phyloP scores from a whole-genome alignment of 305 asterid species.

The Solanum hybrid region DNA sequence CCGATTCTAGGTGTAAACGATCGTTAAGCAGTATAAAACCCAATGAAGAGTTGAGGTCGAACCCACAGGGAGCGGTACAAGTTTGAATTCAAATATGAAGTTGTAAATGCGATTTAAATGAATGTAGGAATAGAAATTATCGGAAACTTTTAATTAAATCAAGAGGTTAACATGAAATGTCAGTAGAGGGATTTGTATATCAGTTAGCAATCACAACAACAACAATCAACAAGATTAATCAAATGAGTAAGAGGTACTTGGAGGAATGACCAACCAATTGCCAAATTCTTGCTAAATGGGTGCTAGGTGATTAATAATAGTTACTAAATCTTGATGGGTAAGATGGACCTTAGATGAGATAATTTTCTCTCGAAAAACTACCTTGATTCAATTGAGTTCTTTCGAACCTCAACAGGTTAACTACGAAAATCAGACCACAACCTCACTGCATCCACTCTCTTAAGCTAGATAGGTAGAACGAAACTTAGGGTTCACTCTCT shows the following conservation, averaged over 20 bases:
- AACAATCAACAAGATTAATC: background rate
- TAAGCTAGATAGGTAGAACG: background rate
- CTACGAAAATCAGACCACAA: background rate
- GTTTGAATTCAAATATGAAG: background rate
- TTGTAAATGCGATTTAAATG: background rate
- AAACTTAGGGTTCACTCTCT: background rate
- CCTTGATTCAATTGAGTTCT: background rate
- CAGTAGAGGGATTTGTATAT: background rate
- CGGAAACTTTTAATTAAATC: background rate
- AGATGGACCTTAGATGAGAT: background rate
- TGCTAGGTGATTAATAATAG: background rate
- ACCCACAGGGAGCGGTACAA: background rate
- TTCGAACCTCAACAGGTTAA: background rate
- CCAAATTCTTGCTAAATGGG: background rate
- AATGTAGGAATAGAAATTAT: background rate
- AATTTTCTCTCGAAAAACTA: background rate
- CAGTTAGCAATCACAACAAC: background rate
- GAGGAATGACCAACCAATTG: background rate
- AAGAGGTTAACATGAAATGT: background rate
- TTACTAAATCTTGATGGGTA: background rate
- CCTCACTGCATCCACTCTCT: background rate
- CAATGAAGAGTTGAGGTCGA: background rate
- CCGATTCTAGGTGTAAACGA: background rate
- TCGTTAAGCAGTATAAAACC: background rate
- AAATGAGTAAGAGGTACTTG: background rate